phyloP scores from a whole-genome alignment of 2,329 filamentous ascomycete species.

The Aspergillus quadrilineatus region DNA sequence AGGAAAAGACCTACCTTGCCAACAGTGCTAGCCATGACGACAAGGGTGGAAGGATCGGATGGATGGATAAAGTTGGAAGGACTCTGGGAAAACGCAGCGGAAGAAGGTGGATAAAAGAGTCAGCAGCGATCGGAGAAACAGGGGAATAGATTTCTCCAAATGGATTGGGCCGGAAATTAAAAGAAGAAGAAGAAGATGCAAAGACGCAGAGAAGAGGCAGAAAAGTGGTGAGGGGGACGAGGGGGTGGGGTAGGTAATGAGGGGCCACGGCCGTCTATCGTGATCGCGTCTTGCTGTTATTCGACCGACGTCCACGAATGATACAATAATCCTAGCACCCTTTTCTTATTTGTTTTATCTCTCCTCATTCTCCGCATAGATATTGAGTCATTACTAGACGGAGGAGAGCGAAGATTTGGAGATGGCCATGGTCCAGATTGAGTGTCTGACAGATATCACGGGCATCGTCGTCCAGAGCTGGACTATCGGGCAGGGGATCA shows the following conservation, averaged over 20 bases:
- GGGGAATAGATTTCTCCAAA: slow-evolving; percentile 14
- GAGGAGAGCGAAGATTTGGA: background rate
- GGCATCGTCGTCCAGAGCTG: background rate
- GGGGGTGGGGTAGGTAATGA: slow-evolving; percentile 15
- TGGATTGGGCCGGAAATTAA: slow-evolving; percentile 19
- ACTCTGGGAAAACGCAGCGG: slow-evolving; percentile 7
- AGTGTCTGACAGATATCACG: background rate
- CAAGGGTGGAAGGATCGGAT: background rate
- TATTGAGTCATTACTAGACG: background rate
- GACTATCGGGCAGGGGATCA: too few species aligned
- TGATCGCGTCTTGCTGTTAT: background rate
- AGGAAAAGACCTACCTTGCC: slow-evolving; percentile 50
- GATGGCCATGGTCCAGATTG: background rate
- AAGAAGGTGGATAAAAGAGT: slow-evolving; percentile 4
- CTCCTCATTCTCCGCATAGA: slow-evolving; percentile 14
- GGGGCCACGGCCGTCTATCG: background rate
- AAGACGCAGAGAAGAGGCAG: slow-evolving; percentile 12
- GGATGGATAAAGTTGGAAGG: background rate
- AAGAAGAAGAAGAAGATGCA: slow-evolving; percentile 17
- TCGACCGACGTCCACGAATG: background rate
- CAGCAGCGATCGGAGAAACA: slow-evolving; percentile 4
- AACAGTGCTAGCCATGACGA: slow-evolving; percentile 55
- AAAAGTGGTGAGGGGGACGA: slow-evolving; percentile 9
- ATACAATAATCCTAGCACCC: background rate
- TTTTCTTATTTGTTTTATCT: background rate